Base-by-base conservation (phyloP, 75 land plant genomes). In the Pinus albicaulis region DNA sequence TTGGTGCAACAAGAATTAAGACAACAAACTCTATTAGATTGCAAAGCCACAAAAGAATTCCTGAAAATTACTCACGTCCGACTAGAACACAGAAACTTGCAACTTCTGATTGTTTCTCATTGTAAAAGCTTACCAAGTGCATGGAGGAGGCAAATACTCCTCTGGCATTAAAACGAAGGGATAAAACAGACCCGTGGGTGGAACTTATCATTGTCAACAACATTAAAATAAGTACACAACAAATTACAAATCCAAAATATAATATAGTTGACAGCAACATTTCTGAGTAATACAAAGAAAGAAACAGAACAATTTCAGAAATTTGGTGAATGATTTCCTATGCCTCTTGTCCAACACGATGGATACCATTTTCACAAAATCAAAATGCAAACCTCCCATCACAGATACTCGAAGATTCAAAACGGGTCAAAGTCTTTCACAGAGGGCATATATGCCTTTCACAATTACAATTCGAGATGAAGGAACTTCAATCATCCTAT, bases 131-230 rank as follows among this genome's bases (percentile, higher is more conserved):
- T 58, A 93, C 98, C 99, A 97, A 53, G 99, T 60, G 71, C 89
- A 85, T 5, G 91, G 85, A 24, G 92, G 92, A 73, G 88, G 85
- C 60, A 90, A 88, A 61, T 84, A 90, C 59, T 89, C 93, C 57
- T 97, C 93, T 28, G 92, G 88, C 78, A 87, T 85, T 76, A 96
- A 86, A 65, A 96, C 81, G 48, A 57, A 74, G 12, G 99, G 99
- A 78, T 87, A 89, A 84, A 94, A 97, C 59, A 94, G 80, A 68
- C 99, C 99, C 92, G 89, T 86, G 38, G 98, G 93, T 75, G 99
- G 98, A 68, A 97, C 89, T 95, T 92, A 76, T 81, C 74, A 41
- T 36, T 28, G 58, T 12, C 57, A 73, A 57, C 66, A 68, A 28
- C 57, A 56, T 53, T n/a, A 26, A 23, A 60, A 60, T 15, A 52